A percentile compares a stretch with the other conserved stretches of the same genome.
Evolutionary conservation across 2,329 filamentous ascomycete genomes (phyloP).

Genomic region (Cladosporium sp.): DNA sequence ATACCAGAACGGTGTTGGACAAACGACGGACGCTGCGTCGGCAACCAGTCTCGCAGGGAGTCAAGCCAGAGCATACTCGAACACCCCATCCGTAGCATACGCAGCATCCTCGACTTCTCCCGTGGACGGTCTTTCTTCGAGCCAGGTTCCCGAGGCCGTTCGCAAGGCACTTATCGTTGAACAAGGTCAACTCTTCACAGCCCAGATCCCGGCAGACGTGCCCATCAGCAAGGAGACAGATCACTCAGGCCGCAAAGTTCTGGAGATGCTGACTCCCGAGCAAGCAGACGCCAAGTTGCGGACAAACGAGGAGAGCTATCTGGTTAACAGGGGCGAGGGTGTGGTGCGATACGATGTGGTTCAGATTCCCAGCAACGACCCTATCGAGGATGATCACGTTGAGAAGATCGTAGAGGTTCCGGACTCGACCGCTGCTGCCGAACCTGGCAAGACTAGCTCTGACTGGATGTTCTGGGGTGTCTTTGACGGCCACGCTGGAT

Average conservation of each 20-base stretch:
- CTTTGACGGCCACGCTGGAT: constrained; percentile 96
- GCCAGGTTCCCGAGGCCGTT: constrained; percentile 55
- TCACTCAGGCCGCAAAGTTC: constrained; percentile 77
- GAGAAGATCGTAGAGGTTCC: constrained; percentile 97
- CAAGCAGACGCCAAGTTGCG: constrained; percentile 89
- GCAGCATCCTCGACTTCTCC: constrained; percentile 26
- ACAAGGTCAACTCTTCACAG: constrained; percentile 85
- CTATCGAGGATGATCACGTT: constrained; percentile 96
- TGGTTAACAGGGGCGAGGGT: constrained; percentile 83
- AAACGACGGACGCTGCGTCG: constrained; percentile 15
- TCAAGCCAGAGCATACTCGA: constrained; percentile 38
- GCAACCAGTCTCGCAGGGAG: constrained; percentile 21
- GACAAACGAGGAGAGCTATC: constrained; percentile 86
- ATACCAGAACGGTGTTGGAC: constrained; percentile 48
- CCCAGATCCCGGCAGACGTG: constrained; percentile 78
- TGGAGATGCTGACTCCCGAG: constrained; percentile 95
- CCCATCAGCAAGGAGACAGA: constrained; percentile 87
- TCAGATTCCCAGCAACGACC: constrained; percentile 92
- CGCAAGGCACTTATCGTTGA: constrained; percentile 78
- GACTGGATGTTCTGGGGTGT: constrained; percentile 99
- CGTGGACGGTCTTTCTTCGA: constrained; percentile 24
- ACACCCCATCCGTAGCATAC: constrained; percentile 25
- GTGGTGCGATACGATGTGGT: constrained; percentile 94
- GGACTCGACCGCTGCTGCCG: constrained; percentile 55
- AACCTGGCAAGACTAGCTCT: constrained; percentile 59